A percentile compares a stretch with the other conserved stretches of the same genome.
Evolutionary conservation across 345 rosid species (phyloP).

Genomic region (Hypericum perforatum): DNA sequence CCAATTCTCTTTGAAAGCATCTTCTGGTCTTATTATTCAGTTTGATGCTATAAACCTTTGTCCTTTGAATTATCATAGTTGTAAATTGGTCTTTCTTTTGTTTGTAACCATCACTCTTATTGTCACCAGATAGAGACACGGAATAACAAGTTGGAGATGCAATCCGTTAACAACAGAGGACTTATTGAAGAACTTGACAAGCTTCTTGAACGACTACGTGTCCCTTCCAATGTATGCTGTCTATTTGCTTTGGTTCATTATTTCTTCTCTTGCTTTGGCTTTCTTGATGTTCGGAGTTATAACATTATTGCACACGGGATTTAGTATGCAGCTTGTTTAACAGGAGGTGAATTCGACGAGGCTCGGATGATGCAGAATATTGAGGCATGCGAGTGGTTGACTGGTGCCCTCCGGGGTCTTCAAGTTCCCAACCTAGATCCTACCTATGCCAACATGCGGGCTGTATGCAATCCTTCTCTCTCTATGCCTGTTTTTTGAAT

Average conservation of each 20-base stretch:
- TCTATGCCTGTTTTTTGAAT: slow-evolving; percentile 1
- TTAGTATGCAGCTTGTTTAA: slow-evolving; percentile 74
- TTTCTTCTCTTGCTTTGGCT: not conserved
- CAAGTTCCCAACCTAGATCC: slow-evolving; percentile 83
- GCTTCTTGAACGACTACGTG: slow-evolving; percentile 67
- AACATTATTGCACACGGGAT: slow-evolving; percentile 28
- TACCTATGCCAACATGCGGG: slow-evolving; percentile 69
- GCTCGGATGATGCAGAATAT: slow-evolving; percentile 80
- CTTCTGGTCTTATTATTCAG: no score
- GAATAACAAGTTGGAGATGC: slow-evolving; percentile 95
- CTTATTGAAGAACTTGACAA: slow-evolving; percentile 92
- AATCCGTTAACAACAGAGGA: slow-evolving; percentile 82
- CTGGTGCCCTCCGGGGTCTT: slow-evolving; percentile 66
- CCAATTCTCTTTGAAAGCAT: no score
- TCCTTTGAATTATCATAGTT: no score
- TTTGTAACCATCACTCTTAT: slow-evolving; percentile 11
- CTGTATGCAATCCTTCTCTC: slow-evolving; percentile 42
- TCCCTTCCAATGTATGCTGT: slow-evolving; percentile 73
- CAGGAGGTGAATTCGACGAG: slow-evolving; percentile 92
- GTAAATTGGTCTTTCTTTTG: not conserved
- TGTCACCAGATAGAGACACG: slow-evolving; percentile 82
- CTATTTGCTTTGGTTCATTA: not conserved
- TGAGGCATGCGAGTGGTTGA: slow-evolving; percentile 98
- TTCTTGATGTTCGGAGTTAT: slow-evolving; percentile 2
- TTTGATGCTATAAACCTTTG: no score